phyloP scores from a whole-genome alignment of 2,329 filamentous ascomycete species.

The Fusarium illudens region DNA sequence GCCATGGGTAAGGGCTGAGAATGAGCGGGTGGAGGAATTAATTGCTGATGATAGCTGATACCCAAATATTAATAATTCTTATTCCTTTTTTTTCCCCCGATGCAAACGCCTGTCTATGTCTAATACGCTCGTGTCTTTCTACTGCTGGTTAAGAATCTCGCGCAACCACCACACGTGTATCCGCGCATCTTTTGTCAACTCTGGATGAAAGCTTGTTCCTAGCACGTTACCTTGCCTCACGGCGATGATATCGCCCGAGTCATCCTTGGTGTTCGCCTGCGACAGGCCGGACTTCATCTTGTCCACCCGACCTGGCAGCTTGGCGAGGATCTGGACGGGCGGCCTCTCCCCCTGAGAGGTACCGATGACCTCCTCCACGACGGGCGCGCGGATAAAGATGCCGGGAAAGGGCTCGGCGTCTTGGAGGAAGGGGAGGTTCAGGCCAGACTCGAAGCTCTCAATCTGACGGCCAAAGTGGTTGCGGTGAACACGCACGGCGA shows the following conservation, averaged over 20 bases:
- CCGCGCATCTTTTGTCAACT: slow-evolving; percentile 85
- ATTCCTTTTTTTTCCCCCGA: neutral
- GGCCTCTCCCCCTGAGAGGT: slow-evolving; percentile 42
- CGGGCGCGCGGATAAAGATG: slow-evolving; percentile 93
- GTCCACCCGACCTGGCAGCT: slow-evolving; percentile 53
- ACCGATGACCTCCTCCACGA: slow-evolving; percentile 81
- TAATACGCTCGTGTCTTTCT: neutral
- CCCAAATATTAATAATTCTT: slow-evolving; percentile 18
- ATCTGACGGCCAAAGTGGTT: slow-evolving; percentile 96
- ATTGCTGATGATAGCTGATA: slow-evolving; percentile 9
- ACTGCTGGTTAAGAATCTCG: slow-evolving; percentile 58
- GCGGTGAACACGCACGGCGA: slow-evolving; percentile 88
- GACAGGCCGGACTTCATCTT: slow-evolving; percentile 50
- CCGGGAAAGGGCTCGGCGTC: slow-evolving; percentile 67
- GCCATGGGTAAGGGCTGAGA: slow-evolving; percentile 23
- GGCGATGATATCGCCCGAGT: slow-evolving; percentile 81
- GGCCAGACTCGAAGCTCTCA: slow-evolving; percentile 83
- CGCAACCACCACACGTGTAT: slow-evolving; percentile 95
- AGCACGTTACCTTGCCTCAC: slow-evolving; percentile 91
- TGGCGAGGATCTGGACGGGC: slow-evolving; percentile 61
- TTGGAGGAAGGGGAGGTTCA: slow-evolving; percentile 76
- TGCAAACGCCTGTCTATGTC: slow-evolving; percentile 21
- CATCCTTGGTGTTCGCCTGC: slow-evolving; percentile 50
- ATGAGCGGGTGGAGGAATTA: neutral
- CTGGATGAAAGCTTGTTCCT: slow-evolving; percentile 95